Evolutionary conservation across 1,284 basidiomycete genomes (phyloP), one percentile per base, ranked within the genome.

Genomic region (Tilletia walkeri): DNA sequence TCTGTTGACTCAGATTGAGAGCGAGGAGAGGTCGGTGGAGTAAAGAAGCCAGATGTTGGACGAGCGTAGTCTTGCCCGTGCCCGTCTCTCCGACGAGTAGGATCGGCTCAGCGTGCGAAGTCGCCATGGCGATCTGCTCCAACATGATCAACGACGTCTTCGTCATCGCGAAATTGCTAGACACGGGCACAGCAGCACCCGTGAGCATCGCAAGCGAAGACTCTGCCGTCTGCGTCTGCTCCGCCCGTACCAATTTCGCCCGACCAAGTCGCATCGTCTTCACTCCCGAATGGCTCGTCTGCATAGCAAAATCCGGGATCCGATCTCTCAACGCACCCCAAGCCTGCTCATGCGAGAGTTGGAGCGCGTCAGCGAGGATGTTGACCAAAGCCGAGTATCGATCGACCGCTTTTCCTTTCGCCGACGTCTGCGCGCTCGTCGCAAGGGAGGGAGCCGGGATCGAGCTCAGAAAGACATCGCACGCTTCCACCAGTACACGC

Each of bases 41-140:
- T n/a, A 92, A 85, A 3, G 89, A 87, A 20, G 96, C 92, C 30
- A 99, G 88, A 77, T 96, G 90, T 30, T 94, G 93, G 20, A 99
- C 89, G 2, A 90, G 88, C 59, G 94, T 96, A 1, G 96, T 99
- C 85, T 99, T 99, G 48, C 96, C 96, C 0, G 96, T 99, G 54
- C 96, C 96, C 0, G 96, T 99, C 86, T 99, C 96, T 69, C 96
- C 96, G 0, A 95, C 95, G 24, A 99, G 88, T 1, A 99, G 88
- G 0, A 95, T 86, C 0, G 96, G 94, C 82, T 99, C 96, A 16
- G 86, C 85, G 48, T 91, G 86, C 0, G 90, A 87, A 45, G 95
- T 86, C 0, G 91, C 89, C 12, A 89, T 90, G 0, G 90, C 89
- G 59, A 99, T 89, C 36, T 92, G 89, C 50, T 94, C 92, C 30